These are phyloP conservation scores for Xylaria palmicola DNA, from an alignment of 495 filamentous ascomycete species.

Conservation along the genomic window DNA sequence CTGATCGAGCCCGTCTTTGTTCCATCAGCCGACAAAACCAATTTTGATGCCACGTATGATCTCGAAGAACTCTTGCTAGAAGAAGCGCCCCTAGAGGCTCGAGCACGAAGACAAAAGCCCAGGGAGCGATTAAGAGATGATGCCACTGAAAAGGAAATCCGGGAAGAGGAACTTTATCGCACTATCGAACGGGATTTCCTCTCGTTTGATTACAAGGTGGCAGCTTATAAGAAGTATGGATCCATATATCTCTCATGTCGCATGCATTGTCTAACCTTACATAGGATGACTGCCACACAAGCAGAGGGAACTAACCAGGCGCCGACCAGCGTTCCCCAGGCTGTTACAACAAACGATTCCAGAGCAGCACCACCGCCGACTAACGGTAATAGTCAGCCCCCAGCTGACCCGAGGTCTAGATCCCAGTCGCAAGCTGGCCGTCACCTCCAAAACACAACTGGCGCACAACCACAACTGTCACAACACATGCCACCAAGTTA, in stretches of 20 bases:
- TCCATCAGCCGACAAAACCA: slow-evolving; percentile 95
- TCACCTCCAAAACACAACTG: slow-evolving; percentile 16
- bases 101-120: slow-evolving; percentile 89
- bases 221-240: slow-evolving; percentile 62
- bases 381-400: slow-evolving; percentile 14
- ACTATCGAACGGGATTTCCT: slow-evolving; percentile 94
- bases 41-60: slow-evolving; percentile 98
- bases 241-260: neutral
- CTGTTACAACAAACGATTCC: slow-evolving; percentile 45
- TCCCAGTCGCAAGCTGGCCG: slow-evolving; percentile 15
- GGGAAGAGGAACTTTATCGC: slow-evolving; percentile 89
- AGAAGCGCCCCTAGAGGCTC: slow-evolving; percentile 91
- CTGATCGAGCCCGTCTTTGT: slow-evolving; percentile 88
- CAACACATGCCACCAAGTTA: slow-evolving; percentile 49
- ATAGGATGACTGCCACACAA: slow-evolving; percentile 21
- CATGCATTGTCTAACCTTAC: neutral
- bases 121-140: slow-evolving; percentile 88
- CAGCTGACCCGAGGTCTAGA: slow-evolving; percentile 12
- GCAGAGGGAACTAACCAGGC: slow-evolving; percentile 4
- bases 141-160: slow-evolving; percentile 91
- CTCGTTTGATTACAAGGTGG: slow-evolving; percentile 89
- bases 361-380: slow-evolving; percentile 25
- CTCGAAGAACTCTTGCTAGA: slow-evolving; percentile 91
- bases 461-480: slow-evolving; percentile 44
- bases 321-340: slow-evolving; percentile 31